Base-by-base conservation (phyloP, 2,329 filamentous ascomycete species). In the Hymenoscyphus albidus region DNA sequence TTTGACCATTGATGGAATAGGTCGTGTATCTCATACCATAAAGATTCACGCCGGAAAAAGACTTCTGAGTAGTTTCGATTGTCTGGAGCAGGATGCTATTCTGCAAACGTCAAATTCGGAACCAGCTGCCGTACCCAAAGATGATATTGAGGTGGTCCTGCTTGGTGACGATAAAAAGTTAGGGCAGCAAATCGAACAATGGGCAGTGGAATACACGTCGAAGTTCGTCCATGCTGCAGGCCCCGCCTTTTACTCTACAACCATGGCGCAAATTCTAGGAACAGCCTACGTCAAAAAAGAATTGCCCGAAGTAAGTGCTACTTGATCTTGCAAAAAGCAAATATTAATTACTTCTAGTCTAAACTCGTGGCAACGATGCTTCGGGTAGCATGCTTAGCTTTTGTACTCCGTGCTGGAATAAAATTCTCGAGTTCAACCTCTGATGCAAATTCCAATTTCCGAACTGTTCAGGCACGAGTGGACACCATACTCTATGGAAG, bases 401-500 rank as follows among this genome's bases (percentile, higher is more conserved):
- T 72, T 60, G 64, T 72, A 3, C 69, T 73, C 10, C 70, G 65
- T 32, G 70, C 70, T 14, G 70, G 69, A 32, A 64, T 72, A 6
- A 69, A 66, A 31, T 68, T 58, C 35, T 64, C 60, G 7, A 57
- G 51, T 55, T 61, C 22, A 7, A 18, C 27, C 42, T 18, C 48
- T 14, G 22, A 62, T 44, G 40, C 32, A 9, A 56, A 51, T 12
- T 59, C 59, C 3, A 56, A 57, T 35, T 69, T 65, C 61, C 67
- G 67, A 12, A 71, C 69, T 13, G 63, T 69, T 7, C 66, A 70
- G 64, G 70, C 70, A 38, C 65, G 67, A 27, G 65, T 73, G 39
- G 71, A 73, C n/a, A 73, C 71, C 3, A 66, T 70, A n/a, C 63
- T 73, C 10, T 73, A 70, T 59, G 63, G 70, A 39, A 65, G 69